Percentiles rank a stretch among this genome's conserved stretches.
phyloP scores from a whole-genome alignment of 306 rosid species.

The Vigna trinervia region DNA sequence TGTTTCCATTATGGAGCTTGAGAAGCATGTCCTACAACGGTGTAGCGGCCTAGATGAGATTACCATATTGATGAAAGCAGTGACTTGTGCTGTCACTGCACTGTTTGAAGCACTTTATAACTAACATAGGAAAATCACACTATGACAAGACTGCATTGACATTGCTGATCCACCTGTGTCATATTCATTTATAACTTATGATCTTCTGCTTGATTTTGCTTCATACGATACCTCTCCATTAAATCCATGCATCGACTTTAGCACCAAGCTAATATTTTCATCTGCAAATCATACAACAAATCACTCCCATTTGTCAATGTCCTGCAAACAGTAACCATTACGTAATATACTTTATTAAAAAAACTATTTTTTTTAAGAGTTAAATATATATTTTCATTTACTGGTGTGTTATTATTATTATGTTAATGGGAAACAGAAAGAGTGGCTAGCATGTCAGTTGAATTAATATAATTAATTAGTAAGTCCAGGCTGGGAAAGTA shows the following conservation, averaged over 20 bases:
- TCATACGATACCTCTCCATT: constrained; percentile 29
- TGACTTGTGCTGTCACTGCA: constrained; percentile 33
- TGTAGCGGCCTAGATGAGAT: constrained; percentile 20
- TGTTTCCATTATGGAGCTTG: constrained; percentile 36
- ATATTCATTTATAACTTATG: constrained; percentile 42
- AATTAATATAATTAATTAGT: constrained; percentile 36
- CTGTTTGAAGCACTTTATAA: constrained; percentile 20
- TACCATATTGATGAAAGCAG: constrained; percentile 37
- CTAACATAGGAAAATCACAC: constrained; percentile 20
- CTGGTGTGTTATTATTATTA: background rate
- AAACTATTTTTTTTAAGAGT: too few relatives aligned
- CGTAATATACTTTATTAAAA: too few relatives aligned
- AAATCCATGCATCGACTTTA: background rate
- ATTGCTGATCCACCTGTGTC: constrained; percentile 26
- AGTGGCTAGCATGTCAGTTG: constrained; percentile 48
- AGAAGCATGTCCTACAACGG: constrained; percentile 30
- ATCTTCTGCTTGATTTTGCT: constrained; percentile 34
- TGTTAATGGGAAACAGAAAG: constrained; percentile 21
- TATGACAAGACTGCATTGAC: constrained; percentile 20
- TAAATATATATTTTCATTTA: too few relatives aligned
- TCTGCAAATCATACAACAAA: constrained; percentile 9
- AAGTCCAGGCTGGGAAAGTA: constrained; percentile 49
- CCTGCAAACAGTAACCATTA: background rate
- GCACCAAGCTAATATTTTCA: background rate
- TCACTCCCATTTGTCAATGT: background rate